phyloP scores from a whole-genome alignment of 208 protist species.

The Eutreptiella sp. region DNA sequence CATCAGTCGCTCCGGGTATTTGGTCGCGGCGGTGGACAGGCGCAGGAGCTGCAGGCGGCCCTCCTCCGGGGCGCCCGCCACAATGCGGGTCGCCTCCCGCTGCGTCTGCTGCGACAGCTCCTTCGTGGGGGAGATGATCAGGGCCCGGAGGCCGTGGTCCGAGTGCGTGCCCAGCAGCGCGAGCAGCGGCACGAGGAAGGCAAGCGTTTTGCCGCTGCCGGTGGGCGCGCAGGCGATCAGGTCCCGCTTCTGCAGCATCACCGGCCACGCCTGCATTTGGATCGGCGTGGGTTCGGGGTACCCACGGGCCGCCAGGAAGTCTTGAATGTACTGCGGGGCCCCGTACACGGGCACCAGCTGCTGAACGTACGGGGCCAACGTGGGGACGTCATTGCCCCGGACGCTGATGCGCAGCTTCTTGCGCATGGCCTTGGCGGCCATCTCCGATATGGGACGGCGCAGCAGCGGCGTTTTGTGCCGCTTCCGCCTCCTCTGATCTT shows the following conservation, averaged over 20 bases:
- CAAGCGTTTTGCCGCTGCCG: conserved; percentile 88
- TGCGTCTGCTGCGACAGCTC: conserved; percentile 93
- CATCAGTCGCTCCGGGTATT: conserved; percentile 56
- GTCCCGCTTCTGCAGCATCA: conserved; percentile 73
- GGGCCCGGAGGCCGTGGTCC: conserved; percentile 69
- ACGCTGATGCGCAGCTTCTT: neutral
- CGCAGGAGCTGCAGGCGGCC: neutral
- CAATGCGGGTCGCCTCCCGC: conserved; percentile 52
- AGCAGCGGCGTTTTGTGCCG: neutral
- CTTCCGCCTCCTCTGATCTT: conserved; percentile 1
- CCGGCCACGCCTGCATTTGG: conserved; percentile 92
- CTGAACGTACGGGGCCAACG: neutral
- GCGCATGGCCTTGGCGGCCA: neutral
- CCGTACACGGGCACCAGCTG: conserved; percentile 17
- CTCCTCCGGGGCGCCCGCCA: neutral
- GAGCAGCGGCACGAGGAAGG: conserved; percentile 87
- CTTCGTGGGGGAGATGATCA: conserved; percentile 90
- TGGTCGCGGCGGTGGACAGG: neutral
- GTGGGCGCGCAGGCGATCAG: conserved; percentile 78
- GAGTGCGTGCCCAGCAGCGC: conserved; percentile 63
- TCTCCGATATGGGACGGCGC: neutral
- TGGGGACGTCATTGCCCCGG: neutral
- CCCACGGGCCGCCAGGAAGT: conserved; percentile 66
- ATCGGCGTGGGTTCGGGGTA: conserved; percentile 87
- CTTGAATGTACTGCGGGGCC: conserved; percentile 57